Conservation (phyloP, 352 stramenopile genomes). For the Phytophthora palmivora region DNA sequence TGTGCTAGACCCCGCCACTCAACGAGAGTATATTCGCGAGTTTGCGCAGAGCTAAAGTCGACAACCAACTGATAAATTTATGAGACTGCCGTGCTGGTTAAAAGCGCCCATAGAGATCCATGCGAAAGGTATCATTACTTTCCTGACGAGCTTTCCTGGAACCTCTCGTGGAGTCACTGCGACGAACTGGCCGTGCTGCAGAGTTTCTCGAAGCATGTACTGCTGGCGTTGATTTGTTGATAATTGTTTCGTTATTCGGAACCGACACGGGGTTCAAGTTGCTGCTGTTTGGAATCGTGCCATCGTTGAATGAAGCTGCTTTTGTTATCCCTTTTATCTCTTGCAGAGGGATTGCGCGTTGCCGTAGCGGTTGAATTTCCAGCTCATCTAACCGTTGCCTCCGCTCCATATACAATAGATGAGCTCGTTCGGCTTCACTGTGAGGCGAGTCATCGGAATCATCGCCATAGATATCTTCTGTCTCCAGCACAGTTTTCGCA, state of each 20-base stretch:
- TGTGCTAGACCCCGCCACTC: slow-evolving; percentile 55
- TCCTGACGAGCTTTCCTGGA: slow-evolving; percentile 8
- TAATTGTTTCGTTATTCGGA: neutral
- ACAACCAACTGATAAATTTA: neutral
- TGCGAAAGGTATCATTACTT: slow-evolving; percentile 33
- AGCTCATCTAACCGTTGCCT: slow-evolving; percentile 21
- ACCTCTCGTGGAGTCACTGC: slow-evolving; percentile 3
- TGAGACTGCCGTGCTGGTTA: slow-evolving; percentile 10
- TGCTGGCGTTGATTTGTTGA: slow-evolving; percentile 8
- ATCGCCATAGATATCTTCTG: slow-evolving; percentile 19
- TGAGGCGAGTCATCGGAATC: slow-evolving; percentile 14
- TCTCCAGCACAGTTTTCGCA: slow-evolving; percentile 33
- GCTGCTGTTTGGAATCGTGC: neutral
- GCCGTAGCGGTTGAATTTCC: slow-evolving; percentile 7
- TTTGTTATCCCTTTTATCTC: slow-evolving; percentile 1
- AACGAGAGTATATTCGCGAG: slow-evolving; percentile 48
- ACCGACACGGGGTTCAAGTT: neutral
- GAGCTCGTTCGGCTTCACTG: slow-evolving; percentile 31
- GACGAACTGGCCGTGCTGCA: slow-evolving; percentile 5
- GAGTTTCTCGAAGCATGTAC: slow-evolving; percentile 12
- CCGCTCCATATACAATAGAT: slow-evolving; percentile 31
- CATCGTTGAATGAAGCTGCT: neutral
- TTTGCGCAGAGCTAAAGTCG: slow-evolving; percentile 31
- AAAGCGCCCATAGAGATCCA: slow-evolving; percentile 42
- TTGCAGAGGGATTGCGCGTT: slow-evolving; percentile 6